Conservation (phyloP, 2,329 filamentous ascomycete species). For the Botryosphaeria agaves region DNA sequence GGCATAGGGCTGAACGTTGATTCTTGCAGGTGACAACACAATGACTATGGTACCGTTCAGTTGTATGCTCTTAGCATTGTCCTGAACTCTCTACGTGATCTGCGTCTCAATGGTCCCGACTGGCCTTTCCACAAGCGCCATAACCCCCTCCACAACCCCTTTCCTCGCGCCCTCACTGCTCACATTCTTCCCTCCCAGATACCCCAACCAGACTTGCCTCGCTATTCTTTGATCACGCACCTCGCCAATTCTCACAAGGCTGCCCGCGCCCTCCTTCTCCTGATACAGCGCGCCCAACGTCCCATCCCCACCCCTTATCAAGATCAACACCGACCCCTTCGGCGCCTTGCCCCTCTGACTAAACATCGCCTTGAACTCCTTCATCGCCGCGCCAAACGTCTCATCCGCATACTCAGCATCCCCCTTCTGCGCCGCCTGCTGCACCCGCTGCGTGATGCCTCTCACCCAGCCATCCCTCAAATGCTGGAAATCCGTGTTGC, state of each 20-base stretch:
- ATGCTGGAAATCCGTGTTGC: slow-evolving; percentile 88
- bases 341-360: slow-evolving; percentile 58
- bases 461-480: slow-evolving; percentile 82
- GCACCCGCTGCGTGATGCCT: slow-evolving; percentile 58
- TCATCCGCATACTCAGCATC: slow-evolving; percentile 48
- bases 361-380: slow-evolving; percentile 67
- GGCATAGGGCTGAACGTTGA: too few species aligned
- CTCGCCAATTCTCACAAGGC: slow-evolving; percentile 44
- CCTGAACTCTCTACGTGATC: slow-evolving; percentile 32
- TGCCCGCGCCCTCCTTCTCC: slow-evolving; percentile 30
- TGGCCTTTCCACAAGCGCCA: slow-evolving; percentile 76
- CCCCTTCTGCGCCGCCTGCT: slow-evolving; percentile 32
- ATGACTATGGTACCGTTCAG: too few species aligned
- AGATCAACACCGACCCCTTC: slow-evolving; percentile 60
- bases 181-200: slow-evolving; percentile 71
- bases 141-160: slow-evolving; percentile 72
- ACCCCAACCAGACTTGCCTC: slow-evolving; percentile 74
- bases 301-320: slow-evolving; percentile 51
- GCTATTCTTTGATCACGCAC: slow-evolving; percentile 67
- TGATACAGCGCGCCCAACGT: slow-evolving; percentile 51
- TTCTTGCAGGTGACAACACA: too few species aligned
- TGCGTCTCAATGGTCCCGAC: slow-evolving; percentile 74
- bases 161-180: slow-evolving; percentile 67
- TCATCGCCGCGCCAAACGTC: slow-evolving; percentile 56
- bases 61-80: too few species aligned